Conservation (phyloP, 305 asterid genomes). For the Fraxinus floribunda region DNA sequence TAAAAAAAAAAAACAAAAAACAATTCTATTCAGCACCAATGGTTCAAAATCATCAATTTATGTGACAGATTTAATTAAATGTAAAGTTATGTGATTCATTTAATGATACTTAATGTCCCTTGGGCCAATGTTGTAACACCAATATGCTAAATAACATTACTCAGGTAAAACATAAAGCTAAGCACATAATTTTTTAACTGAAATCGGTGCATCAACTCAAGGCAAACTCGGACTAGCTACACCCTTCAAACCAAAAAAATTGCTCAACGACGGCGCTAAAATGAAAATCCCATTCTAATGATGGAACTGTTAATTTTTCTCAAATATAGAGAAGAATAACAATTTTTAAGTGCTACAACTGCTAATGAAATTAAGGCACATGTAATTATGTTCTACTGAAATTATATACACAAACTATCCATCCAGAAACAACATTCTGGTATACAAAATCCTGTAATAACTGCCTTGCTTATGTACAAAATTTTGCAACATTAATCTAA, state of each 20-base stretch:
- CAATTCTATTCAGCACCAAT: neutral
- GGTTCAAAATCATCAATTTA: neutral
- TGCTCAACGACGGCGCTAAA: neutral
- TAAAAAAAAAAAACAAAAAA: neutral
- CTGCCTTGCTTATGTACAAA: slow-evolving; percentile 23
- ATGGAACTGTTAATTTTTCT: neutral
- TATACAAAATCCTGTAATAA: slow-evolving; percentile 8
- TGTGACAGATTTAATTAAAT: neutral
- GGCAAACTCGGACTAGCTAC: neutral
- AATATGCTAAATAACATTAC: neutral
- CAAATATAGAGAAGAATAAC: neutral
- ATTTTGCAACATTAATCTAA: neutral
- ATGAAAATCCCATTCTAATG: neutral
- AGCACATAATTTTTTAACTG: neutral
- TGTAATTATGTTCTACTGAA: neutral
- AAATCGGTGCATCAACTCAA: neutral
- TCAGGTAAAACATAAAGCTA: neutral
- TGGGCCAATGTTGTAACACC: neutral
- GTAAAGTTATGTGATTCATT: neutral
- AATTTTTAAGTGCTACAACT: neutral
- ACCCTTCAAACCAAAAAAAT: neutral
- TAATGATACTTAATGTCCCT: too few relatives aligned
- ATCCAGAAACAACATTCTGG: neutral
- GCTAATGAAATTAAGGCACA: neutral
- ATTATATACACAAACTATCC: slow-evolving; percentile 20